Base-by-base conservation (phyloP, 164 flowering plant species). In the Platanus orientalis region DNA sequence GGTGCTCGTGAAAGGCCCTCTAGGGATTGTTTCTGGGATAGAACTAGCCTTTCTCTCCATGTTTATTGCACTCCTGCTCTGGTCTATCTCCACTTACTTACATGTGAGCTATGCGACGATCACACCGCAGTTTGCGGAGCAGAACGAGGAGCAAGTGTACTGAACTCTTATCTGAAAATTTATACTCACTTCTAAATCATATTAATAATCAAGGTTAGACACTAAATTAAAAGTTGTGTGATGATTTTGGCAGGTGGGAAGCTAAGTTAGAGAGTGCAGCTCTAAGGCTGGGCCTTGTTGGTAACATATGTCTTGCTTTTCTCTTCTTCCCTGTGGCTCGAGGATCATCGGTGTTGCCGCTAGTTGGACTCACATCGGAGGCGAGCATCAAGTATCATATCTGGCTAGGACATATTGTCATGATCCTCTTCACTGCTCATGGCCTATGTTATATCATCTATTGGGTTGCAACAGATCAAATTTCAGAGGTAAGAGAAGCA, bases 241-340 rank as follows among this genome's bases (percentile, higher is more conserved):
- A 14, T 58, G 5, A 4, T 23, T 28, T 60, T 61, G 40, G 61
- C 68, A 89, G 96, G 69, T 92, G 94, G 96, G 73, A 82, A 69
- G 66, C 60, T 0, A 82, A 75, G 59, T 49, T 89, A 67, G 75
- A 76, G 0, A 63, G 49, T 25, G 72, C 67, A 52, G 85, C 70
- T 6, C 47, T 80, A 44, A 61, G 71, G 60, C 29, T 89, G 11
- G 94, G 94, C 0, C 55, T 84, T 0, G 78, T 86, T 21, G 97
- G 97, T n/a, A 85, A 87, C 70, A 70, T 89, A 57, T 66, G 79
- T 34, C 66, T 84, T 1, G 73, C 88, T 1, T 80, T 89, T 62
- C 77, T 89, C 28, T 92, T 92, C 73, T 87, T 79, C 36, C 97
- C 97, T 45, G 96, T 89, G 65, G 58, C 85, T 0, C 70, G 97